These are phyloP conservation scores for Emmonsiellopsis sp. DNA, from an alignment of 2,329 filamentous ascomycete genomes.

Conservation along the genomic window DNA sequence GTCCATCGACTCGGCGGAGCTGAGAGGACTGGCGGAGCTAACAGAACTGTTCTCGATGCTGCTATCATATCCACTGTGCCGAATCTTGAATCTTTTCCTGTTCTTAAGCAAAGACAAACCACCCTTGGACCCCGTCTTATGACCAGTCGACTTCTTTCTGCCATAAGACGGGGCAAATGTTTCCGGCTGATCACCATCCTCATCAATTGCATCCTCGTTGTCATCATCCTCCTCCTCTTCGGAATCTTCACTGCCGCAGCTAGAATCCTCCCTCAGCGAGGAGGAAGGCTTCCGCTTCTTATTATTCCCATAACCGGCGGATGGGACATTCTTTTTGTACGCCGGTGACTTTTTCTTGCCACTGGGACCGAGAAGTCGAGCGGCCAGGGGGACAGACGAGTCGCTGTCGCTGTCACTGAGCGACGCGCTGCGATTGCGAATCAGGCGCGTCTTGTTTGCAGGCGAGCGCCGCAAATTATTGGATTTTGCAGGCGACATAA, in stretches of 20 bases:
- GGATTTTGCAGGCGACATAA: background rate
- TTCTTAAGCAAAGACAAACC: conserved; percentile 18
- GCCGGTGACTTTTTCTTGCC: conserved; percentile 4
- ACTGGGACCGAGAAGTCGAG: conserved; percentile 6
- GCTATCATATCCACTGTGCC: conserved; percentile 5
- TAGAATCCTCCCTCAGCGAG: conserved; percentile 23
- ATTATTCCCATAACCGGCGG: conserved; percentile 17
- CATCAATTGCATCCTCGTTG: conserved; percentile 29
- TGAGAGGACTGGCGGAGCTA: conserved; percentile 11
- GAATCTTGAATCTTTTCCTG: conserved; percentile 26
- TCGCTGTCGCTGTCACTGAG: conserved; percentile 1
- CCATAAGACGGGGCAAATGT: conserved; percentile 35
- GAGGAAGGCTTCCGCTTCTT: conserved; percentile 28
- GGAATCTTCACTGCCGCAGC: conserved; percentile 28
- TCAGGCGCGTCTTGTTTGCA: background rate
- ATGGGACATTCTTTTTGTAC: conserved; percentile 13
- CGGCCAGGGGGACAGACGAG: conserved; percentile 4
- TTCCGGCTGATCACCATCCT: conserved; percentile 36
- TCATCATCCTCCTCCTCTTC: conserved; percentile 19
- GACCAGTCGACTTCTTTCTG: conserved; percentile 22
- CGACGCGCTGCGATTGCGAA: background rate
- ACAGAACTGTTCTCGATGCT: conserved; percentile 6
- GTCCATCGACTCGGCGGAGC: conserved; percentile 4
- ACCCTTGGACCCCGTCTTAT: conserved; percentile 33
- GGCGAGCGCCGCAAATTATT: background rate